Base-by-base conservation (phyloP, 1,139 yeast species). In the Lodderomyces beijingensis region DNA sequence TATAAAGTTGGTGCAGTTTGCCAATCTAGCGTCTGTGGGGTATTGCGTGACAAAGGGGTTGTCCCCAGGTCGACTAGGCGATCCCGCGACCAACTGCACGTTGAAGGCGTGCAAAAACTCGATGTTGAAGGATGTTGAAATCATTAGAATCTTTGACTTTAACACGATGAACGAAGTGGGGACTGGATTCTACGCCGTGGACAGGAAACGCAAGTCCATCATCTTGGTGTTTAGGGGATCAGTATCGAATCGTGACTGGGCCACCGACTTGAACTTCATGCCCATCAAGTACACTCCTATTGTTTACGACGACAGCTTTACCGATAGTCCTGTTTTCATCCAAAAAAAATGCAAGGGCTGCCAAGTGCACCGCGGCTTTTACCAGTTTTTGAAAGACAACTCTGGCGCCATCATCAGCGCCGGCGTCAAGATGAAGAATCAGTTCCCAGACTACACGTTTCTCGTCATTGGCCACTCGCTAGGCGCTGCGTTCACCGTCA, bases 391-490 rank as follows among this genome's bases (percentile, higher is more conserved):
- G 13, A 52, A 53, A 34, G 65, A 68, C 27, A 60, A 70, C 38
- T 59, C 70, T 26, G 56, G 50, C 8, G 54, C 51, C 11, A 59
- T 67, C 34, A 47, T 63, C 16, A 49, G 49, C 12, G 58, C 59
- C 12, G 58, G 66, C 10, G 55, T 57, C 29, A 44, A 45, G 15
- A 37, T 70, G 39, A 50, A 51, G 38, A 30, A 47, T 2, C 30
- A 51, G 14, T 53, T 68, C 44, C 73, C 77, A 0, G 65, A 65
- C 16, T 79, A 77, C 48, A 52, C 62, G 26, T 42, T 80, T 11
- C 64, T 72, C 3, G 63, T 80, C 2, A 58, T 75, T 2, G 91
- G 91, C 0, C 91, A 82, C 55, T 82, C 91, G 0, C 52, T 82
- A 18, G 93, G 91, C 1, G 91, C 80, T 3, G 86, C 87, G 0